Evolutionary conservation across 805 yeast genomes (phyloP), one percentile per base, ranked within the genome.

Genomic region (Naumovozyma dairenensis): DNA sequence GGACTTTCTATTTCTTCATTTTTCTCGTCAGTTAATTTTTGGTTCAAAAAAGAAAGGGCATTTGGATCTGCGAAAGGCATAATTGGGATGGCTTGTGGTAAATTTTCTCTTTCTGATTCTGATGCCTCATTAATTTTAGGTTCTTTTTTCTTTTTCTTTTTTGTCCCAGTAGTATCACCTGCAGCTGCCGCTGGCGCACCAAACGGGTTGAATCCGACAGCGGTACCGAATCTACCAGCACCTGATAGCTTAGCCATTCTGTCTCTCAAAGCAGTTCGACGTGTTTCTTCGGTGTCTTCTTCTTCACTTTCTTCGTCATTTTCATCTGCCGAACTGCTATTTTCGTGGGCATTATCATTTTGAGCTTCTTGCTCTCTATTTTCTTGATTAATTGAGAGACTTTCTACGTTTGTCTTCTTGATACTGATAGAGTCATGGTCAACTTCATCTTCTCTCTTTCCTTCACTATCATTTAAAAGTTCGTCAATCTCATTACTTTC

Each of bases 161-260:
- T 39, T 43, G 44, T 29, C 25, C 44, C 14, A n/a, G 35, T 25
- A 10, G 8, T 14, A 6, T 36, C 24, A 8, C 33, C 7, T 21
- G 49, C 25, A 15, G 51, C 33, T 4, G 60, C 35, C 6, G 57
- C 43, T 7, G 65, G 57, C 25, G 48, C 44, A 31, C 63, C 67
- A 39, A 65, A 65, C 22, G 70, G 70, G 33, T 65, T 65, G 38
- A 65, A 64, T 1, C 59, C 64, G 18, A 59, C 60, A 20, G 57
- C 55, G 45, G 57, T 59, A 28, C 86, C 87, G 58, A 77, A 70
- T 77, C 81, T 72, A 37, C 82, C 79, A 10, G 76, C 75, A 15
- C 95, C 94, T 1, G 96, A 81, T 14, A 89, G 70, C 48, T 79
- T 83, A n/a, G 98, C 97, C 96, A 89, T 89, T 40, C 96, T 72